Evolutionary conservation across 1,284 basidiomycete species (phyloP), one percentile per base, ranked within the genome.

Genomic region (Moniliella sp.): DNA sequence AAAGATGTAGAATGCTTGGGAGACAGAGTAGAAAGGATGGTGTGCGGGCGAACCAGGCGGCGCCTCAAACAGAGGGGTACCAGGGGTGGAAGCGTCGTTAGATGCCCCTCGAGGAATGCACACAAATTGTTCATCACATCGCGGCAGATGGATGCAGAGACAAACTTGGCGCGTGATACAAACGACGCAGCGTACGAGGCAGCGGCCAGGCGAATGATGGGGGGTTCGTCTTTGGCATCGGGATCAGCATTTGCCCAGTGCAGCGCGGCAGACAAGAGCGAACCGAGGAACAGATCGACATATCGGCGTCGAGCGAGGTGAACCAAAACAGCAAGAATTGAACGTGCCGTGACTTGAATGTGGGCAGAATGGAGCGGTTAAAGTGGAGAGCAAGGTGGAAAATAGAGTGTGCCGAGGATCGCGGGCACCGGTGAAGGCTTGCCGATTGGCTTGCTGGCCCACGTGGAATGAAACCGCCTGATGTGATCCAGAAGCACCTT

Each of bases 301-400:
- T 86, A 93, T 81, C 74, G 5, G 76, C 67, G 43, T 86, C 76
- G 34, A 91, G 73, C 1, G 86, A 91, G 14, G 82, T 72, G 55
- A 77, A 83, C 75, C 82, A 88, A 67, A 97, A 99, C 27, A 97
- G 56, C 38, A 97, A 69, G 64, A 99, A 99, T 50, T 97, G 91
- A 1, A 84, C 86, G 60, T 97, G 88, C 26, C 88, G 78, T n/a
- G 83, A 93, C 57, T 86, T 83, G 66, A 88, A 88, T 0, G 91
- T 97, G 19, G 76, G 78, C 28, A 99, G 71, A 52, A 99, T 83
- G 28, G 76, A 75, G 19, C 82, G 75, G 52, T 88, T 78, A 97
- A 99, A 43, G 93, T 81, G 43, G 76, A 74, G 29, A 97, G 72
- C 9, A 99, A 73, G 9, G 76, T 73, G 51, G 81, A 73, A 61